These are phyloP conservation scores for Rhododendron kiyosumense DNA, from an alignment of 148 eudicot species.

Conservation along the genomic window DNA sequence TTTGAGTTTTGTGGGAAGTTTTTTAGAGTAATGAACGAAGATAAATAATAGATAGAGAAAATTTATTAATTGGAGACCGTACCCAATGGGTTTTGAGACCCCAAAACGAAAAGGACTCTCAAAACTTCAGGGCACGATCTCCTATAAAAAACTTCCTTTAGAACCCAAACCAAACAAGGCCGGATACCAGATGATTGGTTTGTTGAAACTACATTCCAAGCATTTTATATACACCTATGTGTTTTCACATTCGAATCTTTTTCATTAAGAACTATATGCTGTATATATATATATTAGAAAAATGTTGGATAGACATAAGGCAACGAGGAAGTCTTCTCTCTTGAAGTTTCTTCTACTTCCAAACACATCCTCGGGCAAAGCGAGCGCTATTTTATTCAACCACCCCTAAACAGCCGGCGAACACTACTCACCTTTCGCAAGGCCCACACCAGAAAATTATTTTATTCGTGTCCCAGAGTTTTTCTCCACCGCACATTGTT, in stretches of 20 bases:
- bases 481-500: too few relatives aligned
- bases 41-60: too few relatives aligned
- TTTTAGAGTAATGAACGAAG: too few relatives aligned
- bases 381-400: background rate
- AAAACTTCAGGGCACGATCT: too few relatives aligned
- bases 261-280: background rate
- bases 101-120: too few relatives aligned
- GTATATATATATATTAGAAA: background rate
- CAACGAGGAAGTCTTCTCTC: background rate
- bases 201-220: conserved; percentile 7
- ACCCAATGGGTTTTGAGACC: too few relatives aligned
- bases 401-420: background rate
- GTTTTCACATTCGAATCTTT: background rate
- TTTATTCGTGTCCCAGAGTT: too few relatives aligned
- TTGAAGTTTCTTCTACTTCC: conserved; percentile 10
- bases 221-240: background rate
- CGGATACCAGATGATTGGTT: conserved; percentile 7
- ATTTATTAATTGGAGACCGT: too few relatives aligned
- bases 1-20: too few relatives aligned
- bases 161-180: too few relatives aligned
- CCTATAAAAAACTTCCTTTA: too few relatives aligned
- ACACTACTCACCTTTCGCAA: background rate
- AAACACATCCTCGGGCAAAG: background rate
- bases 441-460: background rate
- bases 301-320: background rate